Evolutionary conservation across 2,329 filamentous ascomycete genomes (phyloP).

Genomic region (Sporothrix dimorphospora): DNA sequence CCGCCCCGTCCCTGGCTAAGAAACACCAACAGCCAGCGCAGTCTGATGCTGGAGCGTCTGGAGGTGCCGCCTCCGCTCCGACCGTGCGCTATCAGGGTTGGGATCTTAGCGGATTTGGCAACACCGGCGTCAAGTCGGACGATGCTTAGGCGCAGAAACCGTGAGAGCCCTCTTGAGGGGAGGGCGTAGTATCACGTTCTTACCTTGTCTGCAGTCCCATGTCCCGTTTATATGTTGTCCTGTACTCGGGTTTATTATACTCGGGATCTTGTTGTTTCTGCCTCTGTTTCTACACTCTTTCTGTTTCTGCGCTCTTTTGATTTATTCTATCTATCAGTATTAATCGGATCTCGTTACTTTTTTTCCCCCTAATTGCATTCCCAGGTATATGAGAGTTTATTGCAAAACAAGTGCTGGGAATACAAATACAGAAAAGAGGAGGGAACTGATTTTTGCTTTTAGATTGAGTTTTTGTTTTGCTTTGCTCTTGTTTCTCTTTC

Average conservation of each 20-base stretch:
- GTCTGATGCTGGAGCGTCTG: not conserved
- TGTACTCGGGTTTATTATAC: not conserved
- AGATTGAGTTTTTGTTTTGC: not conserved
- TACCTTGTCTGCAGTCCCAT: not conserved
- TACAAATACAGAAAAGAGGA: not conserved
- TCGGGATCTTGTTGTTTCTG: not conserved
- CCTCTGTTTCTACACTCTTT: not conserved
- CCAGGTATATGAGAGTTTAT: not conserved
- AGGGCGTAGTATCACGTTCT: not conserved
- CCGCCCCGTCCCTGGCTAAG: slow-evolving; percentile 36
- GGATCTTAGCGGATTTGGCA: slow-evolving; percentile 48
- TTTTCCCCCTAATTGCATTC: not conserved
- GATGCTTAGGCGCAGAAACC: slow-evolving; percentile 33
- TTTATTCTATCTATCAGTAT: not conserved
- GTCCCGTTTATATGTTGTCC: not conserved
- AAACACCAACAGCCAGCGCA: slow-evolving; percentile 25
- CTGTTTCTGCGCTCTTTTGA: not conserved
- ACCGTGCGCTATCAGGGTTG: slow-evolving; percentile 45
- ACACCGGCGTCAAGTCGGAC: slow-evolving; percentile 44
- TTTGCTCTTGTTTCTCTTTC: no score
- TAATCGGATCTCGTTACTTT: not conserved
- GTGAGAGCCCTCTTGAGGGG: not conserved
- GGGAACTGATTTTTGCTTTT: not conserved
- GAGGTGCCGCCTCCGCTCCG: slow-evolving; percentile 23
- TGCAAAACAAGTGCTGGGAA: not conserved